phyloP scores from a whole-genome alignment of 2,329 filamentous ascomycete genomes.

The Akanthomyces dipterigenus region DNA sequence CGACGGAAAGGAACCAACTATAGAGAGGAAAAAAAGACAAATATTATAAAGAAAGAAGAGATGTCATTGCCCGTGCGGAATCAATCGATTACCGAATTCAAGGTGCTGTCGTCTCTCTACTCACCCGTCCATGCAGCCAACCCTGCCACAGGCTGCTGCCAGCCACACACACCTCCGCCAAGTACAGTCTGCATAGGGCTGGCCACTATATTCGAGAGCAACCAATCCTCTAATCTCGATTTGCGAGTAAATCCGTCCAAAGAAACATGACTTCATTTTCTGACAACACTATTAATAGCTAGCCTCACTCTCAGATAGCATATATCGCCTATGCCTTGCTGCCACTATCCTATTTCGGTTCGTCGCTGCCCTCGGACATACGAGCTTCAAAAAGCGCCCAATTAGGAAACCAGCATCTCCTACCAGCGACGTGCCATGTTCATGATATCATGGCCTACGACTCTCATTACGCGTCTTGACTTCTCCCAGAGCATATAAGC shows the following conservation, averaged over 20 bases:
- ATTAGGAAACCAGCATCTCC: not conserved
- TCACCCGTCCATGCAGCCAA: not conserved
- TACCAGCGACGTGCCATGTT: not conserved
- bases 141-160: not conserved
- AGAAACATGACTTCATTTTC: not conserved
- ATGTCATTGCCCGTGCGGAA: no score
- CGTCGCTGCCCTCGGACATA: constrained; percentile 7
- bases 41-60: no score
- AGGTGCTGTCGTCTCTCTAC: not conserved
- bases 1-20: not conserved
- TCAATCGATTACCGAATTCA: not conserved
- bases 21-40: no score
- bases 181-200: not conserved
- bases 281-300: not conserved
- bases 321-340: not conserved
- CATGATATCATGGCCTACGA: not conserved
- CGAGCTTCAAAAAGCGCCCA: not conserved
- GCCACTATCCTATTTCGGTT: not conserved
- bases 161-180: not conserved
- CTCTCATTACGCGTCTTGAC: not conserved
- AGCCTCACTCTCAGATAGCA: no score
- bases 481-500: not conserved
- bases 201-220: no score
- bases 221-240: not conserved
- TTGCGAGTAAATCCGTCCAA: not conserved